Percentiles rank a stretch among this genome's conserved stretches.
Evolutionary conservation across 2,329 filamentous ascomycete species (phyloP).

Genomic region (Sclerotinia minor): DNA sequence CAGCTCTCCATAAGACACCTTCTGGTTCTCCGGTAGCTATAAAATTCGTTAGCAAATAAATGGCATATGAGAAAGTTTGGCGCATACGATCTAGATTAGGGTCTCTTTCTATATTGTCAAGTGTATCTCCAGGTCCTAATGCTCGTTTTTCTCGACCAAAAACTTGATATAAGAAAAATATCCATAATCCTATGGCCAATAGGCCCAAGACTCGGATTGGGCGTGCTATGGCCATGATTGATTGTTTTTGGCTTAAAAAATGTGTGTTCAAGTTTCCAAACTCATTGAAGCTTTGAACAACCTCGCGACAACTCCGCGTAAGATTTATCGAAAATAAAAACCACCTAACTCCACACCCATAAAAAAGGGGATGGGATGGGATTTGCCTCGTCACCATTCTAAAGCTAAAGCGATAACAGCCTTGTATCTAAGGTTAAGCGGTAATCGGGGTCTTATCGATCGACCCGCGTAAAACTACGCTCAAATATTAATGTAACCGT

Average conservation of each 20-base stretch:
- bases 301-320: slow-evolving; percentile 24
- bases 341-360: slow-evolving; percentile 4
- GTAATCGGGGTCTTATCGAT: neutral
- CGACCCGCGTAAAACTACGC: neutral
- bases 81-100: slow-evolving; percentile 82
- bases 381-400: slow-evolving; percentile 5
- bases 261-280: slow-evolving; percentile 23
- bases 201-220: slow-evolving; percentile 78
- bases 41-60: slow-evolving; percentile 26
- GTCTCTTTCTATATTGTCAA: slow-evolving; percentile 69
- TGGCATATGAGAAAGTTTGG: neutral
- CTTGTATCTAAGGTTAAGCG: neutral
- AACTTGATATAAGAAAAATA: slow-evolving; percentile 77
- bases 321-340: slow-evolving; percentile 23
- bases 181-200: slow-evolving; percentile 69
- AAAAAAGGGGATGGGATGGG: slow-evolving; percentile 18
- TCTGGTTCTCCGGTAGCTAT: slow-evolving; percentile 81
- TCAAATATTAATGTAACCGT: neutral
- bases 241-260: slow-evolving; percentile 31
- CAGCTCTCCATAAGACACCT: slow-evolving; percentile 71
- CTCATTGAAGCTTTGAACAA: slow-evolving; percentile 10
- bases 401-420: neutral
- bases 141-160: slow-evolving; percentile 57
- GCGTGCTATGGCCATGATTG: slow-evolving; percentile 78
- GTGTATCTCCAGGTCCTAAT: slow-evolving; percentile 46